phyloP scores from a whole-genome alignment of 345 rosid genomes.

The Hypericum androsaemum region DNA sequence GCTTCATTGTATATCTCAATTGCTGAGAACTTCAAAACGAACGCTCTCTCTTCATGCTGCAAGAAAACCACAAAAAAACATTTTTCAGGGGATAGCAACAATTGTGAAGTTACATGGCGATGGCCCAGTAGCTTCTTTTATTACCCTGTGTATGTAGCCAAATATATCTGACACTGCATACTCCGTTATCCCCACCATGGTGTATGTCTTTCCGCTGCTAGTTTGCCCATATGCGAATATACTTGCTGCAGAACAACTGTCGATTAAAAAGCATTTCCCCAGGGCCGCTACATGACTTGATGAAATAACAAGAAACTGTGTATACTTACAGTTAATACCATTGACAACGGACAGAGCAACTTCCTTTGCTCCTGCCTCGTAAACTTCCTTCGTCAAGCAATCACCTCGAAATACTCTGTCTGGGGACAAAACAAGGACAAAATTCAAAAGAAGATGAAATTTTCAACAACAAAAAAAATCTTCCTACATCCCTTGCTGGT shows the following conservation, averaged over 20 bases:
- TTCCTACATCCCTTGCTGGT: too few species aligned
- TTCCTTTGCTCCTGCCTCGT: conserved; percentile 75
- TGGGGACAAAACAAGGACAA: conserved; percentile 22
- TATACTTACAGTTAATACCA: conserved; percentile 79
- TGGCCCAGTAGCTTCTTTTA: conserved; percentile 14
- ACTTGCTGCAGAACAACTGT: conserved; percentile 44
- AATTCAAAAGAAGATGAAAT: conserved; percentile 2
- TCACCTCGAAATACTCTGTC: conserved; percentile 95
- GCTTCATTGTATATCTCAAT: conserved; percentile 97
- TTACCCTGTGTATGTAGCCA: conserved; percentile 68
- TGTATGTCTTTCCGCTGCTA: conserved; percentile 98
- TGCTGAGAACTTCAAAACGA: conserved; percentile 85
- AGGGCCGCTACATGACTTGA: not conserved
- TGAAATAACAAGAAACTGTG: not conserved
- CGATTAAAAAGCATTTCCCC: conserved; percentile 3
- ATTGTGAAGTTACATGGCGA: conserved; percentile 5
- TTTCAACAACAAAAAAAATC: not conserved
- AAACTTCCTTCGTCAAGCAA: conserved; percentile 61
- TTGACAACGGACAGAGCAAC: conserved; percentile 81
- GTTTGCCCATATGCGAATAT: conserved; percentile 98
- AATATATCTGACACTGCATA: conserved; percentile 77
- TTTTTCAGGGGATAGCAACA: conserved; percentile 1
- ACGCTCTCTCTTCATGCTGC: conserved; percentile 93
- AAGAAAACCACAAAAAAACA: conserved; percentile 9
- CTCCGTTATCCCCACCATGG: conserved; percentile 94